These are phyloP conservation scores for Debaryomycetaceae sp. DNA, from an alignment of 1,139 yeast species.

Conservation along the genomic window DNA sequence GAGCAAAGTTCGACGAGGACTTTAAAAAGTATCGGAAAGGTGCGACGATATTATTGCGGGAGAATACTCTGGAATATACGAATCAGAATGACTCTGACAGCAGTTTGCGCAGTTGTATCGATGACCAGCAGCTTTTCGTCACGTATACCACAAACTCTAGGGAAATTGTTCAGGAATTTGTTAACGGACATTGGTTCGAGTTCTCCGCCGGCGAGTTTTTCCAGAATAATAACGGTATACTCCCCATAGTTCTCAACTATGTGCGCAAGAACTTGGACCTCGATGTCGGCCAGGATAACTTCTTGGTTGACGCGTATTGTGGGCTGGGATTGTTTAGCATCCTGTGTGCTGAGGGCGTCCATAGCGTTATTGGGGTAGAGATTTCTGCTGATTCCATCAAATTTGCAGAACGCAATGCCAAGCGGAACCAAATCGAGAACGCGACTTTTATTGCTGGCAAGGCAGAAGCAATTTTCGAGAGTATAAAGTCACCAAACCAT, in stretches of 20 bases:
- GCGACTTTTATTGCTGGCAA: conserved; percentile 83
- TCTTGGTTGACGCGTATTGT: conserved; percentile 92
- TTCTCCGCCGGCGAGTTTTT: conserved; percentile 93
- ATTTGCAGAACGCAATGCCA: conserved; percentile 78
- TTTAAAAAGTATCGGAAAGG: conserved; percentile 62
- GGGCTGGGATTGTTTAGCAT: conserved; percentile 93
- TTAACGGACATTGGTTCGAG: conserved; percentile 65
- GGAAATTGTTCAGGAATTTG: conserved; percentile 70
- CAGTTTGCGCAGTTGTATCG: conserved; percentile 10
- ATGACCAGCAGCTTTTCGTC: conserved; percentile 18
- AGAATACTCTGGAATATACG: conserved; percentile 47
- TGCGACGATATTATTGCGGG: conserved; percentile 79
- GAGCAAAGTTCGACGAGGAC: conserved; percentile 39
- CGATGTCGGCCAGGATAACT: conserved; percentile 26
- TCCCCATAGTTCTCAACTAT: conserved; percentile 71
- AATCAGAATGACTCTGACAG: conserved; percentile 25
- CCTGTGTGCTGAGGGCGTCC: conserved; percentile 71
- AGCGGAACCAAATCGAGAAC: conserved; percentile 59
- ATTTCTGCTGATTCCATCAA: conserved; percentile 85
- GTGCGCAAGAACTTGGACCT: conserved; percentile 61
- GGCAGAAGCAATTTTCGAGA: conserved; percentile 80
- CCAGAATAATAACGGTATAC: conserved; percentile 87
- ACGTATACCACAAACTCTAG: conserved; percentile 62
- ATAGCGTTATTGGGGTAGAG: conserved; percentile 85
- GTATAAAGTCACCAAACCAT: conserved; percentile 57